Percentiles rank a stretch among this genome's conserved stretches.
These are phyloP conservation scores for Blastobotrys aristatus DNA, from an alignment of 1,139 yeast genomes.

Conservation along the genomic window DNA sequence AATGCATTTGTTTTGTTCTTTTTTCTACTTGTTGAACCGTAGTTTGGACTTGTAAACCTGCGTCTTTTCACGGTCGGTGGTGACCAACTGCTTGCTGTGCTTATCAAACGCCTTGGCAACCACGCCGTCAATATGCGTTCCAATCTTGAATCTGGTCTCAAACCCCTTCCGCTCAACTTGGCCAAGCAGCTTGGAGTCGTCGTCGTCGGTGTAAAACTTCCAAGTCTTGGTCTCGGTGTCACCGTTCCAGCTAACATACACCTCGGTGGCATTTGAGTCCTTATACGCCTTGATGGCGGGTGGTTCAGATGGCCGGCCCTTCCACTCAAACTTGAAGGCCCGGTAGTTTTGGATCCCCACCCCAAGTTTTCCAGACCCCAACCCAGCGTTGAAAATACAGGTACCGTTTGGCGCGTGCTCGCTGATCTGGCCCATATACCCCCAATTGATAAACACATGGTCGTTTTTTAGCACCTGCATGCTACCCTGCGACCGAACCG, in stretches of 20 bases:
- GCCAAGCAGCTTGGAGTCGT: not conserved
- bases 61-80: not conserved
- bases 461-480: conserved; percentile 38
- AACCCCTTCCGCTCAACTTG: not conserved
- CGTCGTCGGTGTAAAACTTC: not conserved
- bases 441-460: conserved; percentile 42
- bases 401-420: conserved; percentile 34
- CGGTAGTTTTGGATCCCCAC: conserved; percentile 1
- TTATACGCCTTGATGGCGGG: conserved; percentile 1
- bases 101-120: not conserved
- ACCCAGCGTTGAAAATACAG: conserved; percentile 36
- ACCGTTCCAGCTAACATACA: conserved; percentile 11
- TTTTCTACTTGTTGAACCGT: not conserved
- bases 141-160: not conserved
- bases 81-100: not conserved
- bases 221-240: not conserved
- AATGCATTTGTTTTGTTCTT: not conserved
- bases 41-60: not conserved
- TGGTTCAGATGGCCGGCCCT: conserved; percentile 1
- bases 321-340: conserved; percentile 6
- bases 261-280: not conserved
- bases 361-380: not conserved
- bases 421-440: conserved; percentile 40
- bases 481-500: conserved; percentile 36
- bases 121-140: not conserved